Evolutionary conservation across 2,329 filamentous ascomycete species (phyloP).

Genomic region (Phoma sp.): DNA sequence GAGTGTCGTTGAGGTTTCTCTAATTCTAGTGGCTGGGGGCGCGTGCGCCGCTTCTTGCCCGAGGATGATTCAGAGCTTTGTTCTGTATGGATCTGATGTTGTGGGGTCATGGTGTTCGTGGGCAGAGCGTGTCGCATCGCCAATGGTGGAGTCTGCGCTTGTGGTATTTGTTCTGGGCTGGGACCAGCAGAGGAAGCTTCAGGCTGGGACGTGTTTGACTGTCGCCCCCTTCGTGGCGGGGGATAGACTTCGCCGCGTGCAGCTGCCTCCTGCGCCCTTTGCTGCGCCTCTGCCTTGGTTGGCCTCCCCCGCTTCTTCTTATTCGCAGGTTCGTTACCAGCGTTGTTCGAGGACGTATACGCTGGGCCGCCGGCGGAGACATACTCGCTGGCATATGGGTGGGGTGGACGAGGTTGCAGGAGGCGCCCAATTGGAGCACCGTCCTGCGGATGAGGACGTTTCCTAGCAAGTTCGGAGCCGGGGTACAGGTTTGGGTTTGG

Average conservation of each 20-base stretch:
- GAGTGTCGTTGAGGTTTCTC: slow-evolving; percentile 35
- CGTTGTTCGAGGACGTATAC: slow-evolving; percentile 36
- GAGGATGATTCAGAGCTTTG: slow-evolving; percentile 44
- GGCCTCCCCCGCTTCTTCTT: slow-evolving; percentile 58
- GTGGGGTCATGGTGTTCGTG: slow-evolving; percentile 35
- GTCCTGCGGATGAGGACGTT: slow-evolving; percentile 46
- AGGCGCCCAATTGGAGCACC: slow-evolving; percentile 48
- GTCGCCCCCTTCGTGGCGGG: slow-evolving; percentile 43
- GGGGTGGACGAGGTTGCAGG: slow-evolving; percentile 54
- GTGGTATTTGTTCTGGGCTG: slow-evolving; percentile 32
- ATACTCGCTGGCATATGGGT: slow-evolving; percentile 42
- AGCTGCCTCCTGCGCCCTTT: slow-evolving; percentile 51
- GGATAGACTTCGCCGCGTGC: slow-evolving; percentile 50
- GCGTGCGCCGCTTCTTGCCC: slow-evolving; percentile 42
- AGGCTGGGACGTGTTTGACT: slow-evolving; percentile 39
- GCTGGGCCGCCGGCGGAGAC: slow-evolving; percentile 34
- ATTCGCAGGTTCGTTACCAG: slow-evolving; percentile 45
- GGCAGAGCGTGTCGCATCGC: slow-evolving; percentile 23
- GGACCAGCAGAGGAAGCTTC: slow-evolving; percentile 24
- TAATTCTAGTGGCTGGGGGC: slow-evolving; percentile 42
- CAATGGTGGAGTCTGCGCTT: slow-evolving; percentile 38
- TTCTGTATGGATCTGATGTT: slow-evolving; percentile 36
- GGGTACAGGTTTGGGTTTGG: slow-evolving; percentile 42
- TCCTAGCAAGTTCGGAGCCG: slow-evolving; percentile 43
- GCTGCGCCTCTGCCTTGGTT: slow-evolving; percentile 55